These are phyloP conservation scores for Pachyrhizus erosus DNA, from an alignment of 306 rosid genomes.

Conservation along the genomic window DNA sequence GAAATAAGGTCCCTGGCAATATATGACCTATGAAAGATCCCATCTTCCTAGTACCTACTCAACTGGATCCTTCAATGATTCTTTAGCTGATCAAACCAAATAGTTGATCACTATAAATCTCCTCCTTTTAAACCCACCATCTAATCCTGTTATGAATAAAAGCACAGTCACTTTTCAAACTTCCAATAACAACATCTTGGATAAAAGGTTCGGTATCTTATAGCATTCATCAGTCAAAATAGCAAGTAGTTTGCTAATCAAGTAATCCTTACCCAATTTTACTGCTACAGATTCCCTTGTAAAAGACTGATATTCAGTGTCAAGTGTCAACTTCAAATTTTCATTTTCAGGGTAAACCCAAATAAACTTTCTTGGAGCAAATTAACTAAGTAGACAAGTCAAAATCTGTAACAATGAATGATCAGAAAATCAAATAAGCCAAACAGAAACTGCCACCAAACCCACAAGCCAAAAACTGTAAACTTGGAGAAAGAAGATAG, in stretches of 20 bases:
- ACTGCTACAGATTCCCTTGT: slow-evolving; percentile 5
- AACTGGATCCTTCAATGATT: background rate
- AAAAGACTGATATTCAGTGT: background rate
- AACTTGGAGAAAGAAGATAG: background rate
- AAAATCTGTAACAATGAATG: background rate
- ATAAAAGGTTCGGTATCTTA: background rate
- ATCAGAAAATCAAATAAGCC: background rate
- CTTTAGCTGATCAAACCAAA: slow-evolving; percentile 25
- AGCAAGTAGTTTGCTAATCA: background rate
- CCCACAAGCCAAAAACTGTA: background rate
- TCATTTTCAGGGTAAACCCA: slow-evolving; percentile 7
- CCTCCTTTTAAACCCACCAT: slow-evolving; percentile 16
- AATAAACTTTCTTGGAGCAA: background rate
- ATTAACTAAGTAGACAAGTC: background rate
- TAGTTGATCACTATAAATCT: background rate
- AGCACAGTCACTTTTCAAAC: slow-evolving; percentile 1
- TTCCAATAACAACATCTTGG: background rate
- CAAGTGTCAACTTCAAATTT: background rate
- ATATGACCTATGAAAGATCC: slow-evolving; percentile 88
- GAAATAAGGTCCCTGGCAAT: slow-evolving; percentile 84
- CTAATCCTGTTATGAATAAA: slow-evolving; percentile 8
- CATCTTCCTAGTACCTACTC: slow-evolving; percentile 51
- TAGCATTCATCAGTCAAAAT: background rate
- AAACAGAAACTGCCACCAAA: background rate
- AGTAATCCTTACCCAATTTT: slow-evolving; percentile 12